These are phyloP conservation scores for Neurospora crassa DNA, from an alignment of 2,329 filamentous ascomycete species.

Conservation along the genomic window DNA sequence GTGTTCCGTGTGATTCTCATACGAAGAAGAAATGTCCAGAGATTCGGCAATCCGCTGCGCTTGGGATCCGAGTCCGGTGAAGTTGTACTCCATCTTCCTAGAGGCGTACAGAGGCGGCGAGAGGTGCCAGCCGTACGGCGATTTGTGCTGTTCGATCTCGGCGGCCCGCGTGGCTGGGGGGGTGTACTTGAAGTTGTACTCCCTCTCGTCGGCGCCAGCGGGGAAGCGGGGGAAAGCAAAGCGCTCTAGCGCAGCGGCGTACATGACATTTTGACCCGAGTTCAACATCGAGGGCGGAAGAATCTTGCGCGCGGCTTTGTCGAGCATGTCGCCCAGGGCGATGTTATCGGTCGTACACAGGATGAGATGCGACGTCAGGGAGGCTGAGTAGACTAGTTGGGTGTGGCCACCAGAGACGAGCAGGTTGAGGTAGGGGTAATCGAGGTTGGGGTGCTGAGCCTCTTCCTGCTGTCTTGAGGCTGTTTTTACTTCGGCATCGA, in stretches of 20 bases:
- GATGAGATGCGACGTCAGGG: slow-evolving; percentile 59
- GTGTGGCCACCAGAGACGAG: slow-evolving; percentile 92
- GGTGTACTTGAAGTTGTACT: slow-evolving; percentile 41
- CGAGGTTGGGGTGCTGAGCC: slow-evolving; percentile 27
- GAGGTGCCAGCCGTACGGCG: slow-evolving; percentile 50
- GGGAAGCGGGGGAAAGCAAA: slow-evolving; percentile 57
- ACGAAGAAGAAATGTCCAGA: background rate
- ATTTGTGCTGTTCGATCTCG: slow-evolving; percentile 39
- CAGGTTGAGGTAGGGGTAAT: slow-evolving; percentile 79
- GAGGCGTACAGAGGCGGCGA: slow-evolving; percentile 49
- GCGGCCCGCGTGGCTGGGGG: slow-evolving; percentile 48
- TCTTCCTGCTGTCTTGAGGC: background rate
- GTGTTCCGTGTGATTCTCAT: background rate
- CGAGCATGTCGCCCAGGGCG: slow-evolving; percentile 81
- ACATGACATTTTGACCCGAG: slow-evolving; percentile 53
- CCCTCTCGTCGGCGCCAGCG: background rate
- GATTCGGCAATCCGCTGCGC: slow-evolving; percentile 18
- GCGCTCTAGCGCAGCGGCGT: slow-evolving; percentile 66
- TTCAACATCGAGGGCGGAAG: slow-evolving; percentile 53
- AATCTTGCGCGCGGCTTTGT: slow-evolving; percentile 74
- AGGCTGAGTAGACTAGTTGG: slow-evolving; percentile 66
- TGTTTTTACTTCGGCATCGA: background rate
- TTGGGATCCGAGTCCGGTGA: slow-evolving; percentile 59
- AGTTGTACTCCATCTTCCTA: slow-evolving; percentile 58
- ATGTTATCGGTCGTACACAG: slow-evolving; percentile 68